Evolutionary conservation across 2,329 filamentous ascomycete species (phyloP).

Genomic region (Fusarium irregulare): DNA sequence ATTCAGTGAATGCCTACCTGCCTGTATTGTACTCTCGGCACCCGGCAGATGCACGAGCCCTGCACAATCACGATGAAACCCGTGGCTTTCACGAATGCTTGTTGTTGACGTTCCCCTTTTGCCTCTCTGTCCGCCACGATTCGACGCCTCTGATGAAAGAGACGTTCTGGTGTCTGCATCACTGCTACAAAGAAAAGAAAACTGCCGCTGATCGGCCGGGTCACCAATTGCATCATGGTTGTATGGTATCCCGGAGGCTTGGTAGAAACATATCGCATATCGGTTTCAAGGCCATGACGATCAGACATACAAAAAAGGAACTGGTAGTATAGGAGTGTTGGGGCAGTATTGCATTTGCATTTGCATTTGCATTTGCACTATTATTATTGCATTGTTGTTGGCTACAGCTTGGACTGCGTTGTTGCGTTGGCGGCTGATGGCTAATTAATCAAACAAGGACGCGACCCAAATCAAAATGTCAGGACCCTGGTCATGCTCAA

Average conservation of each 20-base stretch:
- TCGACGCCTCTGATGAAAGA: slow-evolving; percentile 22
- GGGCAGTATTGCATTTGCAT: background rate
- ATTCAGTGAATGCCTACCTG: background rate
- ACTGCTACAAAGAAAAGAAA: slow-evolving; percentile 8
- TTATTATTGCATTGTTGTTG: slow-evolving; percentile 1
- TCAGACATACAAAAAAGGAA: slow-evolving; percentile 2
- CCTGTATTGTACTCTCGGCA: slow-evolving; percentile 4
- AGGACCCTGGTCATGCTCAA: slow-evolving; percentile 38
- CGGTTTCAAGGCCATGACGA: slow-evolving; percentile 24
- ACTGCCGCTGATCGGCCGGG: slow-evolving; percentile 19
- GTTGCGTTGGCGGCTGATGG: slow-evolving; percentile 10
- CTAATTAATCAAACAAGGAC: slow-evolving; percentile 32
- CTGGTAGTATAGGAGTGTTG: too few relatives aligned
- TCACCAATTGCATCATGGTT: slow-evolving; percentile 24
- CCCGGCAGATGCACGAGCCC: slow-evolving; percentile 26
- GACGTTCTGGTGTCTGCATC: slow-evolving; percentile 3
- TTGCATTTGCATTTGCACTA: background rate
- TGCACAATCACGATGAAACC: slow-evolving; percentile 25
- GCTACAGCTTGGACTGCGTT: slow-evolving; percentile 5
- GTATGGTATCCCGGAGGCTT: slow-evolving; percentile 5
- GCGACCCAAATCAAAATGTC: slow-evolving; percentile 20
- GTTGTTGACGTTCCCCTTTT: slow-evolving; percentile 17
- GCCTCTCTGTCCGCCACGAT: background rate
- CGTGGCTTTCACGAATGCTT: slow-evolving; percentile 14
- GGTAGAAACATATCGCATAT: slow-evolving; percentile 19